A percentile compares a stretch with the other conserved stretches of the same genome.
These are phyloP conservation scores for Yamadazyma triangularis DNA, from an alignment of 1,139 yeast species.

Conservation along the genomic window DNA sequence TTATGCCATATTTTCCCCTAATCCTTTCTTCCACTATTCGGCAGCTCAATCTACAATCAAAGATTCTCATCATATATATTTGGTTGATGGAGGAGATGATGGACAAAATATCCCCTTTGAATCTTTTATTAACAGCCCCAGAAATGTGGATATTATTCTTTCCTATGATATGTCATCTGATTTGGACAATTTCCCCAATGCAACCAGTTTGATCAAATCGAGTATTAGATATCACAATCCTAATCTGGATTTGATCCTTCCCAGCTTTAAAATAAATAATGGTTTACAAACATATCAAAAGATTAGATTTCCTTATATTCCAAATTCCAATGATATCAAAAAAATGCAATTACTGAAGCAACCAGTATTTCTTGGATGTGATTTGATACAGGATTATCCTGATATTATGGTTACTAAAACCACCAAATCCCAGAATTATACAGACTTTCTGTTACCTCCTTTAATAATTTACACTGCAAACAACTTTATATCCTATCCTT, in stretches of 20 bases:
- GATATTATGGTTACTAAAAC: conserved; percentile 7
- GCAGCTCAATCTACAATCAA: conserved; percentile 10
- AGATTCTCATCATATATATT: conserved; percentile 20
- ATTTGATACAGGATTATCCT: conserved; percentile 31
- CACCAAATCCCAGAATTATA: background rate
- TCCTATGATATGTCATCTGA: conserved; percentile 41
- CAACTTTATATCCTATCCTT: conserved; percentile 29
- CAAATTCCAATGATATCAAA: conserved; percentile 22
- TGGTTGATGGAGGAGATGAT: conserved; percentile 44
- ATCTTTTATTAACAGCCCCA: conserved; percentile 25
- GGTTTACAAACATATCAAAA: background rate
- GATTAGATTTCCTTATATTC: conserved; percentile 30
- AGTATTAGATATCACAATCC: conserved; percentile 19
- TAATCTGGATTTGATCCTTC: conserved; percentile 11
- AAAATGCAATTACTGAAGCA: conserved; percentile 6
- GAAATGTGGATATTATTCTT: conserved; percentile 30
- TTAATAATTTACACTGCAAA: conserved; percentile 52
- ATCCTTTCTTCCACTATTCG: conserved; percentile 57
- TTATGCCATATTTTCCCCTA: conserved; percentile 69
- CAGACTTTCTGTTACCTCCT: conserved; percentile 39
- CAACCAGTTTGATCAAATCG: conserved; percentile 21
- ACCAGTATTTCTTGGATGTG: conserved; percentile 59
- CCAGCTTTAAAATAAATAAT: conserved; percentile 12
- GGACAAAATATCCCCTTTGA: conserved; percentile 43
- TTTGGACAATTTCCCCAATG: conserved; percentile 35